These are phyloP conservation scores for Colletotrichum caudatum DNA, from an alignment of 2,329 filamentous ascomycete genomes.

Conservation along the genomic window DNA sequence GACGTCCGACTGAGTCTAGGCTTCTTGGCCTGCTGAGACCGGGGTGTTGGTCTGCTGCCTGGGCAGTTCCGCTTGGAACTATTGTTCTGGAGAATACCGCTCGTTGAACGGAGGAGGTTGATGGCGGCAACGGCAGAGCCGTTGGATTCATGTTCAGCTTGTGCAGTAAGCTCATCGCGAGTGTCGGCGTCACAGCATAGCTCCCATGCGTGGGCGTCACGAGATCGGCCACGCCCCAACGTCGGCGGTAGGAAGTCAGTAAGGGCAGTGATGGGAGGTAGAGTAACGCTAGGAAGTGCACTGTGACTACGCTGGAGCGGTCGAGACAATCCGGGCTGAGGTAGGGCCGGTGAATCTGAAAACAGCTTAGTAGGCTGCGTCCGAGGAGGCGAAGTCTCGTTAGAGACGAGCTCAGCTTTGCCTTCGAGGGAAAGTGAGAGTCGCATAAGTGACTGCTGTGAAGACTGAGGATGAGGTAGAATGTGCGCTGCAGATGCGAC, in stretches of 20 bases:
- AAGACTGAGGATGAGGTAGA: conserved; percentile 50
- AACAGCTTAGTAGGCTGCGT: conserved; percentile 62
- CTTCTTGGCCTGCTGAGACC: conserved; percentile 65
- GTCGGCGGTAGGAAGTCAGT: conserved; percentile 66
- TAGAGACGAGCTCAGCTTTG: conserved; percentile 85
- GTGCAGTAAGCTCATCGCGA: conserved; percentile 82
- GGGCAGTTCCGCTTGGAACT: conserved; percentile 74
- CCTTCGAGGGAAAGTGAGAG: conserved; percentile 89
- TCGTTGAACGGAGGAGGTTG: conserved; percentile 80
- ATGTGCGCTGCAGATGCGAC: conserved; percentile 51
- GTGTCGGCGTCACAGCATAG: conserved; percentile 86
- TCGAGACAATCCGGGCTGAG: conserved; percentile 54
- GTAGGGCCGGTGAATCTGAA: conserved; percentile 60
- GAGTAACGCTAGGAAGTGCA: conserved; percentile 69
- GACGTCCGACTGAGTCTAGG: conserved; percentile 70
- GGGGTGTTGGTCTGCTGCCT: conserved; percentile 40
- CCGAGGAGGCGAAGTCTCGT: conserved; percentile 77
- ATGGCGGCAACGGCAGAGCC: conserved; percentile 87
- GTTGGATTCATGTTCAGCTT: conserved; percentile 82
- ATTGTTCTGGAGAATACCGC: conserved; percentile 65
- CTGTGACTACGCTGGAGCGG: conserved; percentile 78
- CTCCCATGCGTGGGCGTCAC: conserved; percentile 91
- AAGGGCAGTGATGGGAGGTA: conserved; percentile 67
- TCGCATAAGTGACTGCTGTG: conserved; percentile 68
- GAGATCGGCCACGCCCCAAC: conserved; percentile 78